Conservation (phyloP, 129 eudicot genomes). For the Oenanthe sinensis region DNA sequence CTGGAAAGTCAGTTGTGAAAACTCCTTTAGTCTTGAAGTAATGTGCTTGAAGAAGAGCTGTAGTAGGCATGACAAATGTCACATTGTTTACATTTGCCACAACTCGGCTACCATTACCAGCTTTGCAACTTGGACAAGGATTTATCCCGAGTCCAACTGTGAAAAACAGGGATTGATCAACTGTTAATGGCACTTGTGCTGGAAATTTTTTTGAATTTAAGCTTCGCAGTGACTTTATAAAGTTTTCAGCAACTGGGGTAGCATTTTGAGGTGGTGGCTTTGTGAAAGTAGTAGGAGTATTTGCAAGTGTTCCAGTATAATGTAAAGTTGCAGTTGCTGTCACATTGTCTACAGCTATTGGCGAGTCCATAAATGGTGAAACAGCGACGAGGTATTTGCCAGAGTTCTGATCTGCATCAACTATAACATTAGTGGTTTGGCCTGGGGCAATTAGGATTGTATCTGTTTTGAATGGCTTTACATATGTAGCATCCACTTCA, state of each 20-base stretch:
- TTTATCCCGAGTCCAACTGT: constrained; percentile 60
- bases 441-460: constrained; percentile 68
- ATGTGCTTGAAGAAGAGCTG: constrained; percentile 65
- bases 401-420: constrained; percentile 35
- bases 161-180: constrained; percentile 60
- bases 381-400: constrained; percentile 62
- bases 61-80: constrained; percentile 70
- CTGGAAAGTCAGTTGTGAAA: constrained; percentile 74
- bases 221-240: constrained; percentile 53
- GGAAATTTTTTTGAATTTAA: constrained; percentile 58
- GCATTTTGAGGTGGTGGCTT: constrained; percentile 57
- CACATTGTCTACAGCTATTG: constrained; percentile 54
- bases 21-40: constrained; percentile 56
- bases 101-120: constrained; percentile 59
- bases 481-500: constrained; percentile 79
- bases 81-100: constrained; percentile 67
- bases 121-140: constrained; percentile 61
- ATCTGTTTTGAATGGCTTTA: constrained; percentile 64
- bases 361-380: constrained; percentile 68
- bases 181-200: constrained; percentile 49
- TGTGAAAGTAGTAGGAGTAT: constrained; percentile 36
- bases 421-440: constrained; percentile 67
- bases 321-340: constrained; percentile 70
- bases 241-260: constrained; percentile 59
- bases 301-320: constrained; percentile 48